Base-by-base conservation (phyloP, 2,329 filamentous ascomycete species). In the Claviceps digitariae region DNA sequence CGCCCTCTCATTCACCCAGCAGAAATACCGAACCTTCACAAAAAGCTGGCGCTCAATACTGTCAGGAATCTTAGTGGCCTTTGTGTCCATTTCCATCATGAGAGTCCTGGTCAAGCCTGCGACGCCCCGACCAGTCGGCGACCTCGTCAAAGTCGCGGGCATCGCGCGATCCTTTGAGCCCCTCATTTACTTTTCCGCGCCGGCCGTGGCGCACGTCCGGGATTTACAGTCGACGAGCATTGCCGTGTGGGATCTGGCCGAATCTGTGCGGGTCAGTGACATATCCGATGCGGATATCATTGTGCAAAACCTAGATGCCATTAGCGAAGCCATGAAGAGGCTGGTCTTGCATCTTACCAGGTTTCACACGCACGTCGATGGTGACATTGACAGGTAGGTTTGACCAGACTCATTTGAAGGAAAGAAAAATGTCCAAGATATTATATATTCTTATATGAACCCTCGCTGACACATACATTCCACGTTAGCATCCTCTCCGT, bases 291-390 rank as follows among this genome's bases (percentile, higher is more conserved):
- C 87, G 8, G 83, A 84, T 1, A 83, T 89, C 60, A 95, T 97
- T 58, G 89, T 94, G 44, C 77, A 81, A 60, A 87, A 90, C 62
- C 77, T 97, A 3, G 90, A 96, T 66, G 85, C 86, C 53, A 74
- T 96, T 40, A 90, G 87, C 58, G 89, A 95, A 57, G 90, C 82
- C 52, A 78, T 96, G 56, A 94, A 91, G 69, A 84, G 82, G 2
- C 75, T 97, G 25, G 87, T 89, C 1, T 76, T 90, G 17, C 90
- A 95, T 66, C 78, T 96, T 59, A 95, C 87, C 8, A 84, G 84
- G 62, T 96, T 97, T 73, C 95, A 96, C 66, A 87, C 90, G 51
- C 88, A 90, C 59, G 89, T 97, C 13, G 89, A 96, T 62, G 87
- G 89, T 27, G 91, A 96, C 63, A 86, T 97, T 61, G 91, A 96